phyloP scores from a whole-genome alignment of 2,329 filamentous ascomycete species.

The Fusarium decemcellulare region DNA sequence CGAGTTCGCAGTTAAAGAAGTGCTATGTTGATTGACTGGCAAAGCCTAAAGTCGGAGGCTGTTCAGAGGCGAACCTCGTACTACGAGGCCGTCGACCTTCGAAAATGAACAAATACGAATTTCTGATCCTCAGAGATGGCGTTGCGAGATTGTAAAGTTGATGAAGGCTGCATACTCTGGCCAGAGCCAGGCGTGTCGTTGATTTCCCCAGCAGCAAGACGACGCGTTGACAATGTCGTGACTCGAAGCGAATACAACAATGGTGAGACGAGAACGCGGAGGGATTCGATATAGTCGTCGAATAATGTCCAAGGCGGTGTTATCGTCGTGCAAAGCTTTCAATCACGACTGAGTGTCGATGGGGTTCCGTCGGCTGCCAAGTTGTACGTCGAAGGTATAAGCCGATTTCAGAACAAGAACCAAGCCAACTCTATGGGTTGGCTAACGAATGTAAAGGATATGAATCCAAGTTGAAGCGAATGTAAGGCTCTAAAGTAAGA shows the following conservation, averaged over 20 bases:
- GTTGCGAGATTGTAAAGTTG: conserved; percentile 12
- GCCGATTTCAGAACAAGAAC: conserved; percentile 10
- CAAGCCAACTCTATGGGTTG: conserved; percentile 19
- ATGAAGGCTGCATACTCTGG: conserved; percentile 29
- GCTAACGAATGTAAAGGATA: conserved; percentile 31
- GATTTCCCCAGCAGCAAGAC: conserved; percentile 9
- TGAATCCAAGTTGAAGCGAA: conserved; percentile 36
- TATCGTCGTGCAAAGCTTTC: background rate
- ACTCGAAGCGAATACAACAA: background rate
- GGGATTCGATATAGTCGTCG: background rate
- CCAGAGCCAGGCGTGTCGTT: conserved; percentile 23
- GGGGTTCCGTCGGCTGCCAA: conserved; percentile 6
- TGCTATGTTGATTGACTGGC: conserved; percentile 10
- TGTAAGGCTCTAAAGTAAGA: conserved; percentile 33
- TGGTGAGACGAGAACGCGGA: background rate
- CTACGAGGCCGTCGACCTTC: conserved; percentile 19
- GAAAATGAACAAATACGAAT: conserved; percentile 2
- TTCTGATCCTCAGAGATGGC: conserved; percentile 3
- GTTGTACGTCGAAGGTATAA: conserved; percentile 22
- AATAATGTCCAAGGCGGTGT: background rate
- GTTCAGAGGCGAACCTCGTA: conserved; percentile 36
- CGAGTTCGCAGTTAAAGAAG: conserved; percentile 12
- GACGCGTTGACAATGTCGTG: conserved; percentile 9
- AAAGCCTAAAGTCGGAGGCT: conserved; percentile 23
- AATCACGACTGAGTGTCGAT: conserved; percentile 12